Conservation (phyloP, 768 basidiomycete genomes). For the Galerina marginata region DNA sequence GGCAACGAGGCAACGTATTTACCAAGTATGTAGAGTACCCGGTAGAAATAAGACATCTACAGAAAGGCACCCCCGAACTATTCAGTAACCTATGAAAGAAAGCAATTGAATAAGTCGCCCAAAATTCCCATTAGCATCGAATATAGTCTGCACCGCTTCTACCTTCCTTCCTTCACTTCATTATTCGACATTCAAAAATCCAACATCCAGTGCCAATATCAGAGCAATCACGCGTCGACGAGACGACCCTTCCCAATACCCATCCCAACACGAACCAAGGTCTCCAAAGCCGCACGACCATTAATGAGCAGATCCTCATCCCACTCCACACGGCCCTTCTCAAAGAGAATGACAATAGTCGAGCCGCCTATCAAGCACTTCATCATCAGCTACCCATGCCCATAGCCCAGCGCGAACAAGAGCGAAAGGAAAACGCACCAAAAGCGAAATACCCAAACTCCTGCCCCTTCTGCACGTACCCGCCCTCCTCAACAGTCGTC, state of each 20-base stretch:
- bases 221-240: conserved; percentile 20
- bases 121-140: too few relatives aligned
- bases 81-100: too few relatives aligned
- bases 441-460: conserved; percentile 97
- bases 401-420: not conserved
- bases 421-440: conserved; percentile 54
- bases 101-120: too few relatives aligned
- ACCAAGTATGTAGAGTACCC: too few relatives aligned
- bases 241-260: conserved; percentile 61
- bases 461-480: conserved; percentile 79
- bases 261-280: conserved; percentile 87
- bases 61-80: too few relatives aligned
- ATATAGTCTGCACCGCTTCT: too few relatives aligned
- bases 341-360: conserved; percentile 90
- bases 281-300: conserved; percentile 86
- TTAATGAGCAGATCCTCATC: conserved; percentile 91
- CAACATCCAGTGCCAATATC: too few relatives aligned
- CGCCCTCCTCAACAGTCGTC: conserved; percentile 86
- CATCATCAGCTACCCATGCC: not conserved
- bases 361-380: conserved; percentile 67
- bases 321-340: conserved; percentile 85
- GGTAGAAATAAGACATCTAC: too few relatives aligned
- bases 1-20: too few relatives aligned
- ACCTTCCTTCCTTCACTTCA: too few relatives aligned
- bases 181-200: too few relatives aligned